Evolutionary conservation across 768 basidiomycete genomes (phyloP), one percentile per base, ranked within the genome.

Genomic region (Crepidotus variabilis): DNA sequence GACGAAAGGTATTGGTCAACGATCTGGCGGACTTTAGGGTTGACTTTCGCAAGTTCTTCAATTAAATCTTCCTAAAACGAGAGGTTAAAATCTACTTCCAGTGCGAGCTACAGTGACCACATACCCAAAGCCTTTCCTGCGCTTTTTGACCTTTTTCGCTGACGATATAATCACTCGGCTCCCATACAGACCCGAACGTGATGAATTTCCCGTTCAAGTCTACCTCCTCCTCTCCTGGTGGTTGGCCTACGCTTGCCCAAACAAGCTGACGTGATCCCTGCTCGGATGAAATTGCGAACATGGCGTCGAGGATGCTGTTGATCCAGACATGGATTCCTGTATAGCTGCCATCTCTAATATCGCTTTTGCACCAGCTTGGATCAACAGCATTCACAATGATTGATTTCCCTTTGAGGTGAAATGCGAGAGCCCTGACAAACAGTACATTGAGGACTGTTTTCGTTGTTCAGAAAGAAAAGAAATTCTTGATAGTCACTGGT

Each of bases 301-400:
- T 16, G 8, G 55, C 63, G 47, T 74, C 69, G 63, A 75, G 62
- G 5, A 73, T n/a, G 59, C 63, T 56, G 36, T 60, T 53, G 11
- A 70, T 8, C 22, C 57, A 23, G 2, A 62, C 51, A 23, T 50
- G 24, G 18, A 66, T 3, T 0, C 63, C 65, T 6, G 53, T 59
- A 1, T 72, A 32, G 6, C 58, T 57, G 14, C 67, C 28, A 4
- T 28, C 61, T 0, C 65, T 62, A 2, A 80, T 61, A 23, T 72
- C 67, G 1, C 76, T 78, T 36, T 66, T 51, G 61, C 77, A 79
- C 56, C 70, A 76, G 5, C 78, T 78, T n/a, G 79, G 80, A 47
- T 75, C 74, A 16, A 76, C 72, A n/a, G 67, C 48, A 55, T 73
- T 68, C 46, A 75, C 67, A 13, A 75, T 70, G 20, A 78, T 57